These are phyloP conservation scores for Rhodotorula kratochvilovae DNA, from an alignment of 768 basidiomycete species.

Conservation along the genomic window DNA sequence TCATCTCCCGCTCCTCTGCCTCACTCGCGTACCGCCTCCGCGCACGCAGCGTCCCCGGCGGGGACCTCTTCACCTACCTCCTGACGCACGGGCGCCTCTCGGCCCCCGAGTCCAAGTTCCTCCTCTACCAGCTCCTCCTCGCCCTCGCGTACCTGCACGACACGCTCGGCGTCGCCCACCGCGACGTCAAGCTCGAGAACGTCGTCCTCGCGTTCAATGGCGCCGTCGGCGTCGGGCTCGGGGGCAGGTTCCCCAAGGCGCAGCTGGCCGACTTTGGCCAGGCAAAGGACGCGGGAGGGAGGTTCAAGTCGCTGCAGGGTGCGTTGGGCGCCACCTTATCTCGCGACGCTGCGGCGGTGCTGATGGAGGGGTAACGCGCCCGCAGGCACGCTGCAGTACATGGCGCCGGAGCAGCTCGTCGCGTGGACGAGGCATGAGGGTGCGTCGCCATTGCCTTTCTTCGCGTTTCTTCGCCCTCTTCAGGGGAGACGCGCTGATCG, in stretches of 20 bases:
- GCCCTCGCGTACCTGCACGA: conserved; percentile 29
- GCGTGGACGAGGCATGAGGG: conserved; percentile 11
- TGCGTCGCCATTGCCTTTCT: too few relatives aligned
- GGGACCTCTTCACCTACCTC: conserved; percentile 36
- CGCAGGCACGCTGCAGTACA: conserved; percentile 27
- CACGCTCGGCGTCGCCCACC: conserved; percentile 18
- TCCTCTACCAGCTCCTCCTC: conserved; percentile 30
- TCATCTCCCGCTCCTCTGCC: neutral
- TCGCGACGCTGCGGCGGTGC: too few relatives aligned
- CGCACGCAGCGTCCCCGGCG: conserved; percentile 35
- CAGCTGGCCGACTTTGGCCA: conserved; percentile 30
- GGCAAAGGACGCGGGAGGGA: neutral
- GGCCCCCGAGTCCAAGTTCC: conserved; percentile 27
- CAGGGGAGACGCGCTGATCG: too few relatives aligned
- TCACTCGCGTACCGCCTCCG: too few relatives aligned
- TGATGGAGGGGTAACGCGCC: too few relatives aligned
- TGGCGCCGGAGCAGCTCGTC: conserved; percentile 16
- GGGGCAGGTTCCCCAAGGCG: conserved; percentile 12
- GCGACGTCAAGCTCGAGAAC: conserved; percentile 33
- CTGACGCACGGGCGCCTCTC: conserved; percentile 13
- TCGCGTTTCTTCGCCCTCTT: too few relatives aligned
- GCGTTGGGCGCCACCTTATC: too few relatives aligned
- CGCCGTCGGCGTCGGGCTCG: too few relatives aligned
- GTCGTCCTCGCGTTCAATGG: conserved; percentile 7
- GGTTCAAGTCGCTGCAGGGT: conserved; percentile 6